Evolutionary conservation across 2,329 filamentous ascomycete species (phyloP).

Genomic region (Hypocreales sp.): DNA sequence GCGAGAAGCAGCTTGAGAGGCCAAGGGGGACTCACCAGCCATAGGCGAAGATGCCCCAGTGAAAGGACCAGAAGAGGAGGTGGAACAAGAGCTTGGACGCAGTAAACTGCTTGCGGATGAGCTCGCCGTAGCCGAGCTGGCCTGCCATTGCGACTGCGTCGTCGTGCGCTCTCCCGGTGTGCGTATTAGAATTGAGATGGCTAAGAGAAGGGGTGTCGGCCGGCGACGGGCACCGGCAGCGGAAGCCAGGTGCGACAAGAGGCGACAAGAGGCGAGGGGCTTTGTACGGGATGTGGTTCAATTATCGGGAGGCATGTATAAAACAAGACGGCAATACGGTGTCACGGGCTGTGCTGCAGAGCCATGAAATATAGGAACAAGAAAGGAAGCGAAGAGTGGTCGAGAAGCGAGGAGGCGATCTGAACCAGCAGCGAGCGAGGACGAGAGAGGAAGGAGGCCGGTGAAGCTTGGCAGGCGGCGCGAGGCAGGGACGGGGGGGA

Average conservation of each 20-base stretch:
- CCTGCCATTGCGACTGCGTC: conserved; percentile 16
- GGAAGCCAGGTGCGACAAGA: neutral
- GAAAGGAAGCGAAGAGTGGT: too few species aligned
- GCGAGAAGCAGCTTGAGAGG: neutral
- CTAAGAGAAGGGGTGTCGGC: too few species aligned
- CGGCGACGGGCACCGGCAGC: conserved; percentile 26
- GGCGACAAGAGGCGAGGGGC: too few species aligned
- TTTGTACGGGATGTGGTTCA: too few species aligned
- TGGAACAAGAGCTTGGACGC: conserved; percentile 64
- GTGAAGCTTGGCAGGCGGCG: neutral
- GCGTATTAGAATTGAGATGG: too few species aligned
- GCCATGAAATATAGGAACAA: too few species aligned
- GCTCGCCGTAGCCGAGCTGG: conserved; percentile 24
- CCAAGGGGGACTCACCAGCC: conserved; percentile 49
- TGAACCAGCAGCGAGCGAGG: conserved; percentile 39
- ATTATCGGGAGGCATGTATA: too few species aligned
- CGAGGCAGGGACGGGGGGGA: too few species aligned
- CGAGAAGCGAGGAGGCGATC: too few species aligned
- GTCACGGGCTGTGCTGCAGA: too few species aligned
- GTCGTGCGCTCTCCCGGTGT: too few species aligned
- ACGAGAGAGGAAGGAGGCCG: conserved; percentile 7
- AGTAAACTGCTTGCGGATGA: conserved; percentile 50
- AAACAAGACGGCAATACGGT: too few species aligned
- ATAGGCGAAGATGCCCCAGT: conserved; percentile 63
- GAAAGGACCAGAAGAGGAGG: conserved; percentile 63